phyloP scores from a whole-genome alignment of 1,284 basidiomycete genomes.

The Neolentinus lepideus region DNA sequence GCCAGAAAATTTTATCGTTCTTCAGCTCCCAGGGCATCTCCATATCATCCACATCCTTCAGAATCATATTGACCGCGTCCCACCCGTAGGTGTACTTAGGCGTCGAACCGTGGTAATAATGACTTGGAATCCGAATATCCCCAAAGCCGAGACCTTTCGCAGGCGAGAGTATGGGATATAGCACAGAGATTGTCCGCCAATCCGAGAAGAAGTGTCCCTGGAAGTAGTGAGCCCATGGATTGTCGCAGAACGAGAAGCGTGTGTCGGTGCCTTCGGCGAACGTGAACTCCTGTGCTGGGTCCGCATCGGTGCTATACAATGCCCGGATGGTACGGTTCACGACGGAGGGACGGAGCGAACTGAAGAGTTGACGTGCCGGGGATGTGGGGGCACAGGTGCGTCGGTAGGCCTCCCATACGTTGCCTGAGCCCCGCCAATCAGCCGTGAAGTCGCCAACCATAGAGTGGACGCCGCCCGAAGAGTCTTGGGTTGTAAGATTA shows the following conservation, averaged over 20 bases:
- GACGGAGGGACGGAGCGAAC: constrained; percentile 50
- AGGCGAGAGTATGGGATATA: constrained; percentile 90
- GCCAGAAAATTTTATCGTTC: constrained; percentile 70
- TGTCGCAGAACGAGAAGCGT: constrained; percentile 69
- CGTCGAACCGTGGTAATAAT: constrained; percentile 87
- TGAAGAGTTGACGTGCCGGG: constrained; percentile 76
- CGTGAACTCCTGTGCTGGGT: constrained; percentile 34
- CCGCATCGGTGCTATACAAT: constrained; percentile 27
- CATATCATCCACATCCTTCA: constrained; percentile 72
- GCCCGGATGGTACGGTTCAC: constrained; percentile 24
- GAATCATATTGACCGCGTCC: constrained; percentile 66
- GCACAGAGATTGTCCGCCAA: constrained; percentile 78
- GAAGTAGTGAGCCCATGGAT: constrained; percentile 76
- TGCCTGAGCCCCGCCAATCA: constrained; percentile 81
- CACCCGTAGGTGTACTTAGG: constrained; percentile 85
- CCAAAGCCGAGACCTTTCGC: constrained; percentile 78
- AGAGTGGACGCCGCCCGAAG: constrained; percentile 49
- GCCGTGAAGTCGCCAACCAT: constrained; percentile 59
- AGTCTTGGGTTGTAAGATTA: constrained; percentile 56
- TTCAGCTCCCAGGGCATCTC: constrained; percentile 81
- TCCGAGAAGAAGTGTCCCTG: constrained; percentile 97
- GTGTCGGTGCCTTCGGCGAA: constrained; percentile 58
- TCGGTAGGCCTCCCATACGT: constrained; percentile 88
- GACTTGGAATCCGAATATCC: constrained; percentile 89
- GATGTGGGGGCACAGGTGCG: constrained; percentile 81